phyloP scores from a whole-genome alignment of 1,139 yeast genomes.

The Candida gigantensis region DNA sequence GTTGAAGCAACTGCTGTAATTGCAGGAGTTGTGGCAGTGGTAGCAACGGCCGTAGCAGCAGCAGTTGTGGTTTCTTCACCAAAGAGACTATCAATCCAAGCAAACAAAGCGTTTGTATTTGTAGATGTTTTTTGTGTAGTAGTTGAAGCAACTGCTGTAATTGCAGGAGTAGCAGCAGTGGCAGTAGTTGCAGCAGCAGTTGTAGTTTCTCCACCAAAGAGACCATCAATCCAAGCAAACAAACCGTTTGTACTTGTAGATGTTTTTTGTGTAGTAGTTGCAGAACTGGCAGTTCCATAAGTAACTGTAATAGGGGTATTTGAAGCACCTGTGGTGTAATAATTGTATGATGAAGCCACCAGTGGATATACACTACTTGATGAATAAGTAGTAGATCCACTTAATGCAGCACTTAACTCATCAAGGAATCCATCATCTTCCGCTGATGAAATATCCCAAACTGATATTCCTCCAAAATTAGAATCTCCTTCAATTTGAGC shows the following conservation, averaged over 20 bases:
- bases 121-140: slow-evolving; percentile 1
- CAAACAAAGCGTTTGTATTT: slow-evolving; percentile 1
- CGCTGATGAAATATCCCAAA: slow-evolving; percentile 31
- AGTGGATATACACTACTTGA: too few relatives aligned
- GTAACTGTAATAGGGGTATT: slow-evolving; percentile 1
- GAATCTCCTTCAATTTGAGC: slow-evolving; percentile 19
- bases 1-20: neutral
- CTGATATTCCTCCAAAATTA: slow-evolving; percentile 27
- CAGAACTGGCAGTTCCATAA: neutral
- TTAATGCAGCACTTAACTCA: slow-evolving; percentile 10
- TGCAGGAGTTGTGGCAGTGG: neutral
- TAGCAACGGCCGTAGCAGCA: neutral
- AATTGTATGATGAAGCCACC: neutral
- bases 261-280: neutral
- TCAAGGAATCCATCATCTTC: slow-evolving; percentile 10
- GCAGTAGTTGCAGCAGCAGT: neutral
- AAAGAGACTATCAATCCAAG: slow-evolving; percentile 7
- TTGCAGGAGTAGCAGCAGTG: neutral
- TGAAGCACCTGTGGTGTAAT: slow-evolving; percentile 1
- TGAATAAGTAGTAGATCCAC: too few relatives aligned
- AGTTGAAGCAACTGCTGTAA: neutral
- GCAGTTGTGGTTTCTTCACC: slow-evolving; percentile 2
- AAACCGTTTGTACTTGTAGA: slow-evolving; percentile 1
- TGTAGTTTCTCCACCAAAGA: too few relatives aligned
- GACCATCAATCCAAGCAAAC: slow-evolving; percentile 7